A percentile compares a stretch with the other conserved stretches of the same genome.
Evolutionary conservation across 1,284 basidiomycete species (phyloP).

Genomic region (Chalciporus sp.): DNA sequence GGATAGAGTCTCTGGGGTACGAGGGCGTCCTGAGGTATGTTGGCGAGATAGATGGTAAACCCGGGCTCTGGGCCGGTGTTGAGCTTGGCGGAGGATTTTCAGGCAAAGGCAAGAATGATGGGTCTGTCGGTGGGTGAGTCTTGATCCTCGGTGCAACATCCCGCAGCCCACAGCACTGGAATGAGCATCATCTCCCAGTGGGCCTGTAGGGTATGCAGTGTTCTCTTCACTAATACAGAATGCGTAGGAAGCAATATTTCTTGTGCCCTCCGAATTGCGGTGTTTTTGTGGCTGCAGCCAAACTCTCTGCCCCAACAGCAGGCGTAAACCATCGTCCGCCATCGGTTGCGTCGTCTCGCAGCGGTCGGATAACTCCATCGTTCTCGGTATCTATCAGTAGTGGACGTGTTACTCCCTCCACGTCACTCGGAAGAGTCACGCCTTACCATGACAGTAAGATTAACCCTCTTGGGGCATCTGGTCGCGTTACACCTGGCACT

Average conservation of each 20-base stretch:
- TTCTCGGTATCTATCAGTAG: conserved; percentile 41
- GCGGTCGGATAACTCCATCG: conserved; percentile 58
- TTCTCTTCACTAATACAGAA: conserved; percentile 9
- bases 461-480: conserved; percentile 28
- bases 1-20: conserved; percentile 83
- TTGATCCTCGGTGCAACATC: conserved; percentile 6
- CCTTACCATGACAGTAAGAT: conserved; percentile 34
- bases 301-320: conserved; percentile 79
- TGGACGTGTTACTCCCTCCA: conserved; percentile 50
- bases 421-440: conserved; percentile 40
- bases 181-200: neutral
- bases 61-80: conserved; percentile 89
- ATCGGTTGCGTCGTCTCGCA: conserved; percentile 77
- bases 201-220: neutral
- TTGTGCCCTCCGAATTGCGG: conserved; percentile 84
- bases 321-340: conserved; percentile 64
- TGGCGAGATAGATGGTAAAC: conserved; percentile 84
- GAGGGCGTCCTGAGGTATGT: conserved; percentile 82
- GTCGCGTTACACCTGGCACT: conserved; percentile 44
- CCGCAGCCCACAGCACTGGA: neutral
- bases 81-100: conserved; percentile 83
- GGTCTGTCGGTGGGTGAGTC: conserved; percentile 84
- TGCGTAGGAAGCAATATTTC: conserved; percentile 80
- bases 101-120: conserved; percentile 97
- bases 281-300: conserved; percentile 84